Conservation (phyloP, 2,329 filamentous ascomycete species). For the Chrysoporthe puriensis region DNA sequence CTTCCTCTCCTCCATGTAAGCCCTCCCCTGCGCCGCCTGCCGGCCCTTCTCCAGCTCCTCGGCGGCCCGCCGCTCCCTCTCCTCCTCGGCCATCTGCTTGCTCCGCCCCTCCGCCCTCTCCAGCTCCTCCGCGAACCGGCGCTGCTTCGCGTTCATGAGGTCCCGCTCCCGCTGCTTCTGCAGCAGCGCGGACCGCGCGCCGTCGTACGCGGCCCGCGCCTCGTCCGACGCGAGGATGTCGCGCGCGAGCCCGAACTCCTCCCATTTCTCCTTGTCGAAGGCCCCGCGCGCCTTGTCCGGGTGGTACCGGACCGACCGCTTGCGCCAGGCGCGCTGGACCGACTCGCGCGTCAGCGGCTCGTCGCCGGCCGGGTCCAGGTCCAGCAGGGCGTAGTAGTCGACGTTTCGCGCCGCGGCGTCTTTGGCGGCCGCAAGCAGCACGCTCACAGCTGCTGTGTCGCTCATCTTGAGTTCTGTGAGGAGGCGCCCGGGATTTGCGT, state of each 20-base stretch:
- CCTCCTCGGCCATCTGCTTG: conserved; percentile 57
- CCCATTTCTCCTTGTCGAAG: conserved; percentile 81
- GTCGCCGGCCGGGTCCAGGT: conserved; percentile 54
- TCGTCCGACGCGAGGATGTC: conserved; percentile 76
- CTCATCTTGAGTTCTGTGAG: conserved; percentile 14
- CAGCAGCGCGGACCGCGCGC: conserved; percentile 70
- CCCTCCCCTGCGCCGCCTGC: conserved; percentile 40
- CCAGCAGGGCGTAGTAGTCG: conserved; percentile 80
- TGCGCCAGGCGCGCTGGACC: conserved; percentile 76
- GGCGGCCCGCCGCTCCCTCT: conserved; percentile 14
- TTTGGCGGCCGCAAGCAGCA: conserved; percentile 57
- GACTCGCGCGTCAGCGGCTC: conserved; percentile 66
- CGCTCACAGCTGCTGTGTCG: conserved; percentile 40
- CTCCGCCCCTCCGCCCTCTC: conserved; percentile 75
- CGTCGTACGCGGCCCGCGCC: conserved; percentile 78
- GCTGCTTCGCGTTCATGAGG: conserved; percentile 71
- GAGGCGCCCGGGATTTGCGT: neutral
- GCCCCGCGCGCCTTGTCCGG: conserved; percentile 83
- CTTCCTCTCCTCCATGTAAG: conserved; percentile 45
- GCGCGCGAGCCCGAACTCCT: conserved; percentile 82
- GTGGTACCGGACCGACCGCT: conserved; percentile 86
- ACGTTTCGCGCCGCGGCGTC: conserved; percentile 63
- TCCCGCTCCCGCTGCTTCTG: conserved; percentile 73
- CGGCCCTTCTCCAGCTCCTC: conserved; percentile 39
- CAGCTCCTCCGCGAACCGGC: conserved; percentile 83